These are phyloP conservation scores for Arthrobotrys sinensis DNA, from an alignment of 2,329 filamentous ascomycete genomes.

Conservation along the genomic window DNA sequence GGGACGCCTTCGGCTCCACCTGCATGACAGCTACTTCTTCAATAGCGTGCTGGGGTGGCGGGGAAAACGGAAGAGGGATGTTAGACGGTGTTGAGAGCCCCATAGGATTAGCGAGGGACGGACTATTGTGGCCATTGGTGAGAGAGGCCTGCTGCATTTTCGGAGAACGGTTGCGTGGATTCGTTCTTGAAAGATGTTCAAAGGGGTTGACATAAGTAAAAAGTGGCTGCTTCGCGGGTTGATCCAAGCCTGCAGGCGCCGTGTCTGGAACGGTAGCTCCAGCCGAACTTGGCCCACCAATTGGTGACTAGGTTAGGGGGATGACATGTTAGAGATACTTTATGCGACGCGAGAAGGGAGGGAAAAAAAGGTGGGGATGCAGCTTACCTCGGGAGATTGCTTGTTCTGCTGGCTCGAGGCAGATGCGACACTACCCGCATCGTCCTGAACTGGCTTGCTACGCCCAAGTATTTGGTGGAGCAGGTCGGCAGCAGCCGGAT, in stretches of 20 bases:
- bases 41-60: constrained; percentile 37
- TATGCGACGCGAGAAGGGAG: constrained; percentile 3
- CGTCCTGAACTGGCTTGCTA: constrained; percentile 70
- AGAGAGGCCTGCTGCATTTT: constrained; percentile 64
- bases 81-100: constrained; percentile 51
- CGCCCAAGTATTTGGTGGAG: constrained; percentile 88
- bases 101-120: constrained; percentile 66
- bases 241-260: constrained; percentile 57
- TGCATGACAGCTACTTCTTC: constrained; percentile 34
- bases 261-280: constrained; percentile 51
- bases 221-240: constrained; percentile 68
- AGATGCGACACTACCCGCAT: constrained; percentile 39
- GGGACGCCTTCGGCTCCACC: constrained; percentile 72
- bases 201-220: constrained; percentile 83
- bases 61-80: constrained; percentile 55
- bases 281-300: constrained; percentile 42
- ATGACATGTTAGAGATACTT: constrained; percentile 23
- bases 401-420: constrained; percentile 31
- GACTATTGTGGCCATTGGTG: constrained; percentile 62
- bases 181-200: constrained; percentile 78
- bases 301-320: constrained; percentile 25
- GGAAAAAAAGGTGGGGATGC: not conserved
- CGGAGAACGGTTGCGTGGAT: constrained; percentile 75
- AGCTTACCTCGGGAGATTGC: constrained; percentile 43
- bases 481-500: constrained; percentile 78